Evolutionary conservation across 495 filamentous ascomycete species (phyloP).

Genomic region (Chaetomium tenue): DNA sequence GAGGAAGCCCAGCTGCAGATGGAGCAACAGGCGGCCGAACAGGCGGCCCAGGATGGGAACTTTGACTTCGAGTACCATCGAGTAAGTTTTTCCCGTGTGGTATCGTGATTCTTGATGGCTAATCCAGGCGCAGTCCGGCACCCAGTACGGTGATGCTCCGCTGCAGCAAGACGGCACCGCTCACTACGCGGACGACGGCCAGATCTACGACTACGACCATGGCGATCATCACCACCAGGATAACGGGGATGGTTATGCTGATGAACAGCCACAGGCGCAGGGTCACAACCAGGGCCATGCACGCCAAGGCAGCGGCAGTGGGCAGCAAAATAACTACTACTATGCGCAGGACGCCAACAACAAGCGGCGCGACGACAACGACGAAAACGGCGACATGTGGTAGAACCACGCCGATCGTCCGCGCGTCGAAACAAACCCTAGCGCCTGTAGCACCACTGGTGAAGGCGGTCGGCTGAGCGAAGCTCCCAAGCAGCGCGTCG

Average conservation of each 20-base stretch:
- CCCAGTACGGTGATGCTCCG: constrained; percentile 45
- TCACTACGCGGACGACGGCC: constrained; percentile 48
- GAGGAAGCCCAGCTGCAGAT: constrained; percentile 44
- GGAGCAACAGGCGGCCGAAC: constrained; percentile 50
- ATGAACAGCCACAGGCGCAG: constrained; percentile 2
- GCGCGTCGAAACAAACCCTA: not conserved
- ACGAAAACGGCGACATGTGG: constrained; percentile 35
- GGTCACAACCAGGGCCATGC: constrained; percentile 14
- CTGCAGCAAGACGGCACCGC: constrained; percentile 33
- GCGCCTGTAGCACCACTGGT: not conserved
- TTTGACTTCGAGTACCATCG: constrained; percentile 54
- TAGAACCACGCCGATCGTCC: constrained; percentile 27
- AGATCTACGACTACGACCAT: constrained; percentile 53
- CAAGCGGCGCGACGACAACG: constrained; percentile 23
- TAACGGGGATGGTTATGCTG: constrained; percentile 12
- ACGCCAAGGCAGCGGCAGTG: constrained; percentile 10
- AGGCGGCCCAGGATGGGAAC: constrained; percentile 43
- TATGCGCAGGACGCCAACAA: constrained; percentile 23
- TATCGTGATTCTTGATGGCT: not conserved
- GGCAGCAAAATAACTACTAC: constrained; percentile 25
- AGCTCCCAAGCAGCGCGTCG: not conserved
- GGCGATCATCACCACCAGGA: constrained; percentile 25
- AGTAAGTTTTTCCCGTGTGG: constrained; percentile 35
- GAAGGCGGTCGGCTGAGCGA: not conserved
- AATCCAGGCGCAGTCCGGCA: constrained; percentile 34